Conservation (phyloP, 1,139 yeast species). For the Blastobotrys persicus region DNA sequence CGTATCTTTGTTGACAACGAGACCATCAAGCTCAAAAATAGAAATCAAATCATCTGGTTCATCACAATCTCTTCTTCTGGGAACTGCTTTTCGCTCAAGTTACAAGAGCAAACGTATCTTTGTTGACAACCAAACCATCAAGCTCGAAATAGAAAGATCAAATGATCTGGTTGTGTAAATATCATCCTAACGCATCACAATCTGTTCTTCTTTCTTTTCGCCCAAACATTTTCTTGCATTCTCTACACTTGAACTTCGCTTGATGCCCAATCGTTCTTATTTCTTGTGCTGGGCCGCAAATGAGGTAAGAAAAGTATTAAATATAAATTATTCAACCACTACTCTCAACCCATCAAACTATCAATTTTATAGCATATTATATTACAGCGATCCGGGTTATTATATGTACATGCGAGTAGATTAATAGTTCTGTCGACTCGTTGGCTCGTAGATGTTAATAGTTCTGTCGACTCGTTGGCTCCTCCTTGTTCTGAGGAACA, state of each 20-base stretch:
- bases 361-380: neutral
- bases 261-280: neutral
- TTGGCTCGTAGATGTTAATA: conserved; percentile 33
- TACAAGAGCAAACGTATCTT: conserved; percentile 98
- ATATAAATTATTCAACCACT: too few species aligned
- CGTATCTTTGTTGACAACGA: conserved; percentile 93
- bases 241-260: too few species aligned
- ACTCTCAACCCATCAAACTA: too few species aligned
- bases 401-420: conserved; percentile 6
- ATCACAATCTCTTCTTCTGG: conserved; percentile 10
- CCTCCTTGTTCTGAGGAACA: conserved; percentile 36
- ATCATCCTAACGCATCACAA: conserved; percentile 6
- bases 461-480: conserved; percentile 29
- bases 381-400: conserved; percentile 1
- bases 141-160: conserved; percentile 87
- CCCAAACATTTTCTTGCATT: too few species aligned
- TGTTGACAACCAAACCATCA: conserved; percentile 86
- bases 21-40: conserved; percentile 83
- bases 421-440: conserved; percentile 20
- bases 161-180: conserved; percentile 44
- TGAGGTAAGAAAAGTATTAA: too few species aligned
- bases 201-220: too few species aligned
- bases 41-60: conserved; percentile 82
- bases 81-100: too few species aligned
- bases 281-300: too few species aligned